Evolutionary conservation across 352 stramenopile genomes (phyloP).

Genomic region (Lagenidium sp.): DNA sequence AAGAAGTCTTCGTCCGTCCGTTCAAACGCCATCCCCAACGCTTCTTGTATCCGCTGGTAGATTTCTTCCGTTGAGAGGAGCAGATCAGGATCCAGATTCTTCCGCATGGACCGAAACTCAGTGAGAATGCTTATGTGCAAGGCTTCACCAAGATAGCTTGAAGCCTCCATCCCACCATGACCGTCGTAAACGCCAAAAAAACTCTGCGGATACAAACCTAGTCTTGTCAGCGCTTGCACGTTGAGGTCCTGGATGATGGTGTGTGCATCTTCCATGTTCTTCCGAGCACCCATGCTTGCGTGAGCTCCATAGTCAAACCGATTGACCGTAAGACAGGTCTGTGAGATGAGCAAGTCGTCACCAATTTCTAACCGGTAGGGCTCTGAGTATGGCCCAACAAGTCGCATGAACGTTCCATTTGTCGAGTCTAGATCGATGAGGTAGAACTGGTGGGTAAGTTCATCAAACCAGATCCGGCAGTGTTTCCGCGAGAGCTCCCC

Average conservation of each 20-base stretch:
- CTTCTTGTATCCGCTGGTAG: slow-evolving; percentile 16
- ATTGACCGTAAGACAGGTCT: slow-evolving; percentile 96
- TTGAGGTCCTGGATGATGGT: slow-evolving; percentile 91
- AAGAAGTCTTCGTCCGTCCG: slow-evolving; percentile 68
- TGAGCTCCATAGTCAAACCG: slow-evolving; percentile 95
- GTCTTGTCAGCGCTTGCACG: slow-evolving; percentile 36
- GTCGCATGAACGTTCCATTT: slow-evolving; percentile 95
- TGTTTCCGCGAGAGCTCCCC: slow-evolving; percentile 93
- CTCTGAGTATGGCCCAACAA: slow-evolving; percentile 89
- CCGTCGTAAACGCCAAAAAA: slow-evolving; percentile 97
- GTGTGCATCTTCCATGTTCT: slow-evolving; percentile 95
- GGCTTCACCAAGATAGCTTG: slow-evolving; percentile 79
- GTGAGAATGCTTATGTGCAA: slow-evolving; percentile 64
- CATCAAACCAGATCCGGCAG: slow-evolving; percentile 89
- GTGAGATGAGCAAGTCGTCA: slow-evolving; percentile 94
- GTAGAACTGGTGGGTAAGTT: slow-evolving; percentile 67
- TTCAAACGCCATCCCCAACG: slow-evolving; percentile 47
- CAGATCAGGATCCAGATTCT: slow-evolving; percentile 32
- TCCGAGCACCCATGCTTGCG: slow-evolving; percentile 89
- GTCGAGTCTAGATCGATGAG: slow-evolving; percentile 83
- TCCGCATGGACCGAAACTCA: slow-evolving; percentile 38
- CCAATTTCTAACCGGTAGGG: slow-evolving; percentile 90
- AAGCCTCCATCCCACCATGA: slow-evolving; percentile 92
- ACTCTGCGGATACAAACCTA: slow-evolving; percentile 76
- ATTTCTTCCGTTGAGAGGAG: slow-evolving; percentile 20